These are phyloP conservation scores for Cystobasidium tubakii DNA, from an alignment of 768 basidiomycete genomes.

Conservation along the genomic window DNA sequence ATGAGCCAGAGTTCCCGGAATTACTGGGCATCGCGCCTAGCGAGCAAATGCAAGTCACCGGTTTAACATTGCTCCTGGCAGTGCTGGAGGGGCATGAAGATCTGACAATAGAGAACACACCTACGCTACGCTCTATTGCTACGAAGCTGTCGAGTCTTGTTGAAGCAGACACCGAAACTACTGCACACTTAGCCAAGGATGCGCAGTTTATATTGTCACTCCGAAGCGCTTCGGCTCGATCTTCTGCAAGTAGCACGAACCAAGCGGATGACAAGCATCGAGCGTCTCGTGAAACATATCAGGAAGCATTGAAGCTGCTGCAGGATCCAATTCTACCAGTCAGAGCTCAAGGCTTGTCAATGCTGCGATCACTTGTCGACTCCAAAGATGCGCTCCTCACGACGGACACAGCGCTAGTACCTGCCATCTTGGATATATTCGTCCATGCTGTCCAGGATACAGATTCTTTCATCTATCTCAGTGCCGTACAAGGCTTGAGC, in stretches of 20 bases:
- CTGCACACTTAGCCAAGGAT: constrained; percentile 64
- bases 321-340: constrained; percentile 91
- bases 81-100: constrained; percentile 61
- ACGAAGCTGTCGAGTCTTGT: constrained; percentile 60
- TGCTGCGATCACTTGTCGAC: constrained; percentile 70
- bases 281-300: constrained; percentile 63
- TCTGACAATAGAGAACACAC: constrained; percentile 52
- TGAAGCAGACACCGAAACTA: constrained; percentile 52
- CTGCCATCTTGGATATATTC: constrained; percentile 81
- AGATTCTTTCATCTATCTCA: constrained; percentile 91
- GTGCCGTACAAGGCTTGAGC: constrained; percentile 83
- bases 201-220: constrained; percentile 78
- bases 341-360: constrained; percentile 79
- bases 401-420: constrained; percentile 61
- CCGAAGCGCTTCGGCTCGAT: constrained; percentile 54
- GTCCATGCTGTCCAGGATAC: constrained; percentile 77
- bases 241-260: constrained; percentile 41
- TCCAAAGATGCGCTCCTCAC: constrained; percentile 46
- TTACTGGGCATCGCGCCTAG: constrained; percentile 58
- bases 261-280: constrained; percentile 49
- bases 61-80: constrained; percentile 72
- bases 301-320: constrained; percentile 75
- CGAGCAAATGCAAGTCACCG: constrained; percentile 65
- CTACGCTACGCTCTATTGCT: constrained; percentile 67
- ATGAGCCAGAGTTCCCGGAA: constrained; percentile 52